Evolutionary conservation across 805 yeast species (phyloP).

Genomic region (Myxozyma mucilagina): DNA sequence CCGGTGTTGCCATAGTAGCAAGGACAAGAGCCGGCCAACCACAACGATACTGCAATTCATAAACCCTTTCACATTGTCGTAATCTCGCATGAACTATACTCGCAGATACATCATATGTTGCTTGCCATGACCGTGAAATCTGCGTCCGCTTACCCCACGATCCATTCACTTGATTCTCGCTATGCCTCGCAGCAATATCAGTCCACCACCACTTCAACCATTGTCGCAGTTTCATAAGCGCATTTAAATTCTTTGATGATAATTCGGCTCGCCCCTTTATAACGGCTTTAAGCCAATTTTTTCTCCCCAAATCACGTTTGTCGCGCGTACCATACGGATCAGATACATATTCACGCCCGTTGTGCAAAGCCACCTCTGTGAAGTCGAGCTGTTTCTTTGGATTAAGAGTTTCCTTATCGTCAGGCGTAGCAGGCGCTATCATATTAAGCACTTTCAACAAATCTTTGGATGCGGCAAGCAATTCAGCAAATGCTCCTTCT

Average conservation of each 20-base stretch:
- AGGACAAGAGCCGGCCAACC: conserved; percentile 35
- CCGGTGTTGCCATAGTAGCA: conserved; percentile 33
- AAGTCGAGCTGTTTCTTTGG: conserved; percentile 24
- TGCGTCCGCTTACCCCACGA: conserved; percentile 31
- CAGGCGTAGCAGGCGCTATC: conserved; percentile 6
- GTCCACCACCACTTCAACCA: conserved; percentile 37
- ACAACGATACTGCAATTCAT: conserved; percentile 31
- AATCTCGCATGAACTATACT: conserved; percentile 33
- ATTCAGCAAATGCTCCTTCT: conserved; percentile 30
- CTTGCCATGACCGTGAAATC: conserved; percentile 29
- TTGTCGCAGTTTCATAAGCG: conserved; percentile 27
- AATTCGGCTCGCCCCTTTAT: conserved; percentile 32
- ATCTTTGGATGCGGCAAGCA: conserved; percentile 19
- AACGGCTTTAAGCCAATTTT: conserved; percentile 28
- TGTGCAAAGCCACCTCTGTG: conserved; percentile 22
- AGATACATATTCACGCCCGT: conserved; percentile 23
- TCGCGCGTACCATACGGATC: conserved; percentile 13
- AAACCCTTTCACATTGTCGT: conserved; percentile 32
- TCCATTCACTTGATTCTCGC: conserved; percentile 26
- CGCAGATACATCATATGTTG: conserved; percentile 26
- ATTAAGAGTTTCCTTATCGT: conserved; percentile 22
- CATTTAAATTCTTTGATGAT: conserved; percentile 24
- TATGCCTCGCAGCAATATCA: conserved; percentile 29
- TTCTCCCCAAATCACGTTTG: conserved; percentile 19
- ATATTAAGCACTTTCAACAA: conserved; percentile 5